Evolutionary conservation across 345 rosid genomes (phyloP), one percentile per base, ranked within the genome.

Genomic region (Adansonia digitata): DNA sequence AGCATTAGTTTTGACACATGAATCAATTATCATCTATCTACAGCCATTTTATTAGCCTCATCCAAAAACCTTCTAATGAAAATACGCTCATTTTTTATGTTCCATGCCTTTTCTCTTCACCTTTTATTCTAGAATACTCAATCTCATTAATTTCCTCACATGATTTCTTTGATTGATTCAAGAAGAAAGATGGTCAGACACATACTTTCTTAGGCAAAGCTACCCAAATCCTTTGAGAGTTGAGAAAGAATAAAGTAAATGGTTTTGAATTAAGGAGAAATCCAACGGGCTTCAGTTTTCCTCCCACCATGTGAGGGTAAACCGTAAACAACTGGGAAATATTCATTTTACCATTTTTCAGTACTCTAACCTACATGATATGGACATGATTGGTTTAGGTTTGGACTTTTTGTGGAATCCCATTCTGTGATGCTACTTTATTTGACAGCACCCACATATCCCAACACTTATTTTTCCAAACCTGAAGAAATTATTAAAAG

Each of bases 341-440:
- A 10, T 55, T 24, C 15, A 24, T 24, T 55, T 55, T 7, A 5
- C 10, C 8, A 5, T 29, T 61, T 20, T 29, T 60, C 65, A 61
- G 39, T 18, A 37, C 53, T 61, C 20, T 61, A 61, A 12, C 0
- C 35, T 59, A 27, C 18, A 13, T 37, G 1, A n/a, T 20, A 15
- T 29, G 15, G 22, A 31, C 37, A 63, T 37, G 67, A 35, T 62
- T 62, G 43, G 69, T n/a, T 37, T 15, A 37, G 24, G 45, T 43
- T 34, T 63, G 45, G 68, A 18, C 45, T 63, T 35, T 37, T 24
- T 63, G 5, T 63, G 7, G 67, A 62, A 20, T 35, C 45, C 42
- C 45, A 37, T 63, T 45, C 43, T 63, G 68, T 45, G 3, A 37
- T 63, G 68, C 43, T 63, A 45, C 68, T 35, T 63, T 63, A 63